phyloP scores from a whole-genome alignment of 192 early-diverging fungal genomes.

The Linnemannia schmuckeri region DNA sequence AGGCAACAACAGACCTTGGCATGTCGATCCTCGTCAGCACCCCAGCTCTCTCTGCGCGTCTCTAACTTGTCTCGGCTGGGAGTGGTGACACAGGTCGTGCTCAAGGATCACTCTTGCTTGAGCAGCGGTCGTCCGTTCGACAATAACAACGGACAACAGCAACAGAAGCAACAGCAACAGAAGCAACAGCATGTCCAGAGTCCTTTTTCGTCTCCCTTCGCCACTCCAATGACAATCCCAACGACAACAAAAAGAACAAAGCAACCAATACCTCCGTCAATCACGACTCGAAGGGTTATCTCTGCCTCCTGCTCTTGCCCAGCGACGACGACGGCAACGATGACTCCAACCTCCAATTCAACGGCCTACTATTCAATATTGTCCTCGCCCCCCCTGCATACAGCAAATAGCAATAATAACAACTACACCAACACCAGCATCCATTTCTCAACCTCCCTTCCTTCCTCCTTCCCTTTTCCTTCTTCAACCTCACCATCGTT shows the following conservation, averaged over 20 bases:
- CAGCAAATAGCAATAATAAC: not conserved
- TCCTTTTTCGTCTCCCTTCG: not conserved
- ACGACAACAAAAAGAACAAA: not conserved
- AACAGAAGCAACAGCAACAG: too few relatives aligned
- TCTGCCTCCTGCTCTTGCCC: not conserved
- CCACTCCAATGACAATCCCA: not conserved
- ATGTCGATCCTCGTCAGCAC: not conserved
- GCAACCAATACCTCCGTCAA: not conserved
- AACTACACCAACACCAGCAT: not conserved
- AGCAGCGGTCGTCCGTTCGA: not conserved
- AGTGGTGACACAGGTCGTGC: constrained; percentile 25
- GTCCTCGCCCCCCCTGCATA: constrained; percentile 3
- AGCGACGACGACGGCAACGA: not conserved
- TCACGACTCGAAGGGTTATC: not conserved
- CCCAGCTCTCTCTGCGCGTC: not conserved
- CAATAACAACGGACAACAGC: not conserved
- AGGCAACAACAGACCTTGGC: not conserved
- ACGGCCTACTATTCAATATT: constrained; percentile 9
- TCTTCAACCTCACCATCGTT: not conserved
- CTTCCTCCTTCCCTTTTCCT: not conserved
- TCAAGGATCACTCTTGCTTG: constrained; percentile 23
- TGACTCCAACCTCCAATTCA: not conserved
- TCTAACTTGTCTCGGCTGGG: constrained; percentile 9
- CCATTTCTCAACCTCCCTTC: not conserved
- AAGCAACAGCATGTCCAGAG: not conserved